Conservation (phyloP, 2,329 filamentous ascomycete genomes). For the Aureobasidium sp. region DNA sequence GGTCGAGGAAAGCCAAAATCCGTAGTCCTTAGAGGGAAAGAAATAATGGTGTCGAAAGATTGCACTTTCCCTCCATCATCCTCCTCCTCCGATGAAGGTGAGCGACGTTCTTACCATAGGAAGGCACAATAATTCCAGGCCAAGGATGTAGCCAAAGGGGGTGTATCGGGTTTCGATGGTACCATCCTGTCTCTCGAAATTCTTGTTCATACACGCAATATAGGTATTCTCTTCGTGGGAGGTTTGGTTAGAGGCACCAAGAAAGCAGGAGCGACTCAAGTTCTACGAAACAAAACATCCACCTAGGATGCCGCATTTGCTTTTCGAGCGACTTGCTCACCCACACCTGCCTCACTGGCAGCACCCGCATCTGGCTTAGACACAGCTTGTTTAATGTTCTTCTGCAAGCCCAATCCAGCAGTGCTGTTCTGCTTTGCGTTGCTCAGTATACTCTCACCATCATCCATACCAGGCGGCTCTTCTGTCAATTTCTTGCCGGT, state of each 20-base stretch:
- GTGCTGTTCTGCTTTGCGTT: slow-evolving; percentile 16
- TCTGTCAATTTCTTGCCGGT: neutral
- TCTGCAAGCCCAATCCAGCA: slow-evolving; percentile 23
- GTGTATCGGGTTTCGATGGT: too few relatives aligned
- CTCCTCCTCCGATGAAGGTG: too few relatives aligned
- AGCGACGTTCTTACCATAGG: too few relatives aligned
- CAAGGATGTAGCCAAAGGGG: too few relatives aligned
- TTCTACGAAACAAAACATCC: neutral
- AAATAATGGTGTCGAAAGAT: too few relatives aligned
- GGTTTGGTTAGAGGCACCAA: neutral
- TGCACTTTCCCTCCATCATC: too few relatives aligned
- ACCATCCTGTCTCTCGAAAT: too few relatives aligned
- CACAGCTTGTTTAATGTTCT: slow-evolving; percentile 23
- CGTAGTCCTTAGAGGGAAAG: too few relatives aligned
- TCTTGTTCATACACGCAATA: too few relatives aligned
- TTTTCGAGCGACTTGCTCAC: neutral
- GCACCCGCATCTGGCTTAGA: neutral
- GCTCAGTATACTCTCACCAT: slow-evolving; percentile 20
- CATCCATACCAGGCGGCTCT: slow-evolving; percentile 12
- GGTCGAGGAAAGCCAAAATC: too few relatives aligned
- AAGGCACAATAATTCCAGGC: too few relatives aligned
- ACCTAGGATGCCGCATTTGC: neutral
- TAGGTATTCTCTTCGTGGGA: neutral
- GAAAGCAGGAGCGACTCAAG: neutral
- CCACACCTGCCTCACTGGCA: neutral